phyloP scores from a whole-genome alignment of 768 basidiomycete species.

The Amanita rimosa region DNA sequence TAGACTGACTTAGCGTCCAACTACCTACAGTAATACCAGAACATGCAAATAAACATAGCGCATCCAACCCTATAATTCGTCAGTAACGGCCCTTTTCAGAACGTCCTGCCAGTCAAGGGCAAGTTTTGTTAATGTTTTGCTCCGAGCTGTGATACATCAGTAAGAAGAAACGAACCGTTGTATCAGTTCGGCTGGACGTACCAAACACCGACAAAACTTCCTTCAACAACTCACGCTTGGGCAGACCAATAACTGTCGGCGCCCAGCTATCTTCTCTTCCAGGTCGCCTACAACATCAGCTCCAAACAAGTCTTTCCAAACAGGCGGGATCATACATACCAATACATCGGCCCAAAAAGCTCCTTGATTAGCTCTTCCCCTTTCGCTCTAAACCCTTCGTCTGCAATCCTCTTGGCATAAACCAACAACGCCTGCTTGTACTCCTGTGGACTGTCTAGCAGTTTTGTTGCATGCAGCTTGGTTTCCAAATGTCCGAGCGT shows the following conservation, averaged over 20 bases:
- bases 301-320: slow-evolving; percentile 1
- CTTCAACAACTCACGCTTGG: slow-evolving; percentile 73
- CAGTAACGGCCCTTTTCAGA: slow-evolving; percentile 49
- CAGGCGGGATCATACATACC: slow-evolving; percentile 38
- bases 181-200: slow-evolving; percentile 31
- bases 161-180: background rate
- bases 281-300: slow-evolving; percentile 40
- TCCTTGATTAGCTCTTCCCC: slow-evolving; percentile 90
- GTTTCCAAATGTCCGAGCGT: slow-evolving; percentile 87
- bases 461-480: slow-evolving; percentile 57
- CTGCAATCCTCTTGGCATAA: slow-evolving; percentile 80
- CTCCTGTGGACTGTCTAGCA: slow-evolving; percentile 76
- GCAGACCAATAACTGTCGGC: slow-evolving; percentile 55
- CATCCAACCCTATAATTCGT: slow-evolving; percentile 22
- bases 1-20: slow-evolving; percentile 2
- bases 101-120: slow-evolving; percentile 78
- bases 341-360: slow-evolving; percentile 82
- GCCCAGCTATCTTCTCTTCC: slow-evolving; percentile 56
- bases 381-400: slow-evolving; percentile 81
- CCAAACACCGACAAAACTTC: slow-evolving; percentile 76
- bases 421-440: slow-evolving; percentile 65
- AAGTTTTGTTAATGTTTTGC: slow-evolving; percentile 64
- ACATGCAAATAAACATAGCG: background rate
- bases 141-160: slow-evolving; percentile 37
- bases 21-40: slow-evolving; percentile 1